Evolutionary conservation across 345 rosid genomes (phyloP).

Genomic region (Populus deltoides): DNA sequence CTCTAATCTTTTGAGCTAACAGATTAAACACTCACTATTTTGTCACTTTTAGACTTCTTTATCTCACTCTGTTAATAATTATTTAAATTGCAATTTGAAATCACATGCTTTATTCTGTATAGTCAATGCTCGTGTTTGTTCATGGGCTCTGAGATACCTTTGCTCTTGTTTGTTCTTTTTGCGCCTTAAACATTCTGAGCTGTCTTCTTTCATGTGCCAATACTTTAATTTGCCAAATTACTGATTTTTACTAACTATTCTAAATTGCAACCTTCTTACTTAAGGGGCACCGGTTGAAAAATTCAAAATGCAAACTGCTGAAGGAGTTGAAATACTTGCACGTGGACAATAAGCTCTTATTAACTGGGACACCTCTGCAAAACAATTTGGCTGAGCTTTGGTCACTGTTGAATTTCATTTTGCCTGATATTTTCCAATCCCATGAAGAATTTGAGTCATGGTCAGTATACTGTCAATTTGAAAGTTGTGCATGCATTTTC

Average conservation of each 20-base stretch:
- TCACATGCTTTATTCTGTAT: not conserved
- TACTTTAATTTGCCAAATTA: not conserved
- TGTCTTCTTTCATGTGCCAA: not conserved
- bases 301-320: slow-evolving; percentile 73
- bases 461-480: slow-evolving; percentile 34
- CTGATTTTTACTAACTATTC: not conserved
- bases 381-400: slow-evolving; percentile 95
- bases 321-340: slow-evolving; percentile 54
- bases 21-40: not conserved
- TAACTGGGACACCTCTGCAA: slow-evolving; percentile 96
- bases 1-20: not conserved
- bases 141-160: not conserved
- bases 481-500: not conserved
- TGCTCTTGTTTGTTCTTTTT: not conserved
- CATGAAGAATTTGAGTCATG: slow-evolving; percentile 96
- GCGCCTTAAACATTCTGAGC: not conserved
- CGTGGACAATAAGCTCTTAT: slow-evolving; percentile 74
- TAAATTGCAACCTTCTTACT: slow-evolving; percentile 7
- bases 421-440: slow-evolving; percentile 91
- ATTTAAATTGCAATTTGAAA: not conserved
- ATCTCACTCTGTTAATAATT: not conserved
- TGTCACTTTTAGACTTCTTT: not conserved
- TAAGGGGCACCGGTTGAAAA: slow-evolving; percentile 95
- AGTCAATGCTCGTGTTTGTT: not conserved
- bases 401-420: slow-evolving; percentile 89